Conservation (phyloP, 306 rosid genomes). For the Comarum palustre region DNA sequence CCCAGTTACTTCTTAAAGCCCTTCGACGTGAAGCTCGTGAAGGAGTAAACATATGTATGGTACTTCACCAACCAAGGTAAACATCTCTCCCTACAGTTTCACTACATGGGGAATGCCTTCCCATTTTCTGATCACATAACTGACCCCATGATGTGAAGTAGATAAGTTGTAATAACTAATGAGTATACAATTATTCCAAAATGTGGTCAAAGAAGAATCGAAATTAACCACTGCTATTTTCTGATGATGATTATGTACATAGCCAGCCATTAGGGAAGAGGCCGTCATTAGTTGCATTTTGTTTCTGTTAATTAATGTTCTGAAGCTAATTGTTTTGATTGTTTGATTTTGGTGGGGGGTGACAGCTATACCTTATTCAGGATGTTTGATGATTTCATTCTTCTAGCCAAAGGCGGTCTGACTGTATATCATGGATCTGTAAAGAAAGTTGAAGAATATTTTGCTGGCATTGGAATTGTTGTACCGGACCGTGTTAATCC, state of each 20-base stretch:
- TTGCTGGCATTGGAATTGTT: slow-evolving; percentile 60
- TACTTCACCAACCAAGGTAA: slow-evolving; percentile 86
- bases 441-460: slow-evolving; percentile 76
- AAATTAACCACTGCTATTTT: background rate
- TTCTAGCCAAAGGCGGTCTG: slow-evolving; percentile 81
- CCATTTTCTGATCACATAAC: background rate
- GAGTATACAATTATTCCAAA: background rate
- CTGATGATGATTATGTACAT: background rate
- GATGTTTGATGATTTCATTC: slow-evolving; percentile 80
- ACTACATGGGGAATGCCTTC: background rate
- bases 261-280: background rate
- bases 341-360: slow-evolving; percentile 9
- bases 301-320: too few relatives aligned
- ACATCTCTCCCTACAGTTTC: background rate
- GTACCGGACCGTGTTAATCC: slow-evolving; percentile 85
- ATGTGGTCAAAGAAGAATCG: background rate
- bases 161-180: background rate
- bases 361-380: slow-evolving; percentile 68
- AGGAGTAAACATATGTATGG: slow-evolving; percentile 79
- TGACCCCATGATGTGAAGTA: background rate
- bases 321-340: background rate
- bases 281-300: background rate
- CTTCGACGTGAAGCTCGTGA: slow-evolving; percentile 78
- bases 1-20: slow-evolving; percentile 64
- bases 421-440: slow-evolving; percentile 78